Conservation (phyloP, 768 basidiomycete species). For the Rhizopogon roseolus region DNA sequence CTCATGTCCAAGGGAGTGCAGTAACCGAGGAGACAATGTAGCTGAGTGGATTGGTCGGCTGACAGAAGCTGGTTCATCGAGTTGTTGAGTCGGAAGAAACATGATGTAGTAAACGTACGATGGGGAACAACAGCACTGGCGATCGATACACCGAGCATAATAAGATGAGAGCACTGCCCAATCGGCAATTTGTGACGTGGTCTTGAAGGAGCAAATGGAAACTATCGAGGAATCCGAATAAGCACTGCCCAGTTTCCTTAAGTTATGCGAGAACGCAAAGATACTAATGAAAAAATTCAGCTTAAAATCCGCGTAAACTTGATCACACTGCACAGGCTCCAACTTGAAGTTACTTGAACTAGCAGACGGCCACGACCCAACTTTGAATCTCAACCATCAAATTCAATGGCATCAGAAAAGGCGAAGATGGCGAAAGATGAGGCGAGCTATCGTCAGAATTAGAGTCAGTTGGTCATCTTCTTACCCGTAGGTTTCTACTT, state of each 20-base stretch:
- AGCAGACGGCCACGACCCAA: no score
- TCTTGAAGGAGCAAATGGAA: not conserved
- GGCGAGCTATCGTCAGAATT: slow-evolving; percentile 6
- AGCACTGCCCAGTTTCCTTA: no score
- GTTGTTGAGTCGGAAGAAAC: not conserved
- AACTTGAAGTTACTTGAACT: no score
- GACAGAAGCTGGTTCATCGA: slow-evolving; percentile 43
- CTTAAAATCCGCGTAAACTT: no score
- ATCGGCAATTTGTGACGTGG: not conserved
- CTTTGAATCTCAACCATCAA: not conserved
- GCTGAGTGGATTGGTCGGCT: slow-evolving; percentile 48
- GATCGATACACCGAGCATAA: not conserved
- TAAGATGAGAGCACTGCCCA: not conserved
- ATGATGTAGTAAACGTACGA: slow-evolving; percentile 18
- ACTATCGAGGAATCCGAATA: not conserved
- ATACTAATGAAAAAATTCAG: no score
- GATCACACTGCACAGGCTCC: not conserved
- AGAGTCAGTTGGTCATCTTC: not conserved
- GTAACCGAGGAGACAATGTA: slow-evolving; percentile 41
- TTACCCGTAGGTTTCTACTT: not conserved
- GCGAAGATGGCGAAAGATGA: slow-evolving; percentile 30
- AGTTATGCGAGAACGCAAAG: no score
- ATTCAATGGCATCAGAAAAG: slow-evolving; percentile 29
- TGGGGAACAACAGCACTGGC: slow-evolving; percentile 13
- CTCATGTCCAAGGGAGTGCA: slow-evolving; percentile 69